phyloP scores from a whole-genome alignment of 148 eudicot species.

The Heliamphora exappendiculata region DNA sequence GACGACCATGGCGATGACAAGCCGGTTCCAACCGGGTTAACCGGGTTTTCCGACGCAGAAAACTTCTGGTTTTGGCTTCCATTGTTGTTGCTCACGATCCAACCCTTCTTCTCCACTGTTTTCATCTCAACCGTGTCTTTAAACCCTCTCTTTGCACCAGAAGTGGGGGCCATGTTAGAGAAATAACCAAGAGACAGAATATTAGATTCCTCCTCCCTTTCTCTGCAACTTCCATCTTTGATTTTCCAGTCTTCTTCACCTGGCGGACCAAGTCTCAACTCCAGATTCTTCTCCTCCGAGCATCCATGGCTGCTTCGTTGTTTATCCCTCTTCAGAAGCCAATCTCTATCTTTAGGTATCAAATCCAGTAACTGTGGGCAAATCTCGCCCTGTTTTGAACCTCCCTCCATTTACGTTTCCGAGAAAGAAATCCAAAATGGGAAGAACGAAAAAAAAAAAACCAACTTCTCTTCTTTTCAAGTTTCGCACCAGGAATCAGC shows the following conservation, averaged over 20 bases:
- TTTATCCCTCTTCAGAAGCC: slow-evolving; percentile 17
- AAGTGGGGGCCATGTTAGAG: background rate
- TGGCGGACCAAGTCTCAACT: slow-evolving; percentile 76
- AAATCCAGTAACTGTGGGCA: slow-evolving; percentile 53
- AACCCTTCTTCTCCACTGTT: background rate
- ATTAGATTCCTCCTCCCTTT: slow-evolving; percentile 16
- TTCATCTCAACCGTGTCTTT: background rate
- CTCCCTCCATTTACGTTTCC: slow-evolving; percentile 20
- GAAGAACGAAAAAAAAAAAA: background rate
- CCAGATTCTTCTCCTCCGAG: slow-evolving; percentile 60
- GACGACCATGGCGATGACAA: slow-evolving; percentile 29
- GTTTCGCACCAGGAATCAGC: background rate
- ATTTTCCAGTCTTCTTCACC: slow-evolving; percentile 20
- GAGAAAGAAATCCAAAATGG: too few species aligned
- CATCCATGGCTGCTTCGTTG: slow-evolving; percentile 19
- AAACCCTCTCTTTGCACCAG: slow-evolving; percentile 5
- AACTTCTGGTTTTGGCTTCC: slow-evolving; percentile 1
- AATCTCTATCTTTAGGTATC: slow-evolving; percentile 32
- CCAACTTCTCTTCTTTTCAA: slow-evolving; percentile 5
- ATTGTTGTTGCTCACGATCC: slow-evolving; percentile 4
- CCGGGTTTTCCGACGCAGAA: slow-evolving; percentile 1
- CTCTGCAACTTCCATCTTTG: slow-evolving; percentile 7
- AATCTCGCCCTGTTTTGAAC: slow-evolving; percentile 11
- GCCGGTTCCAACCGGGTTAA: slow-evolving; percentile 7
- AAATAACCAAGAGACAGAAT: slow-evolving; percentile 32